These are phyloP conservation scores for Wickerhamomyces chambardii DNA, from an alignment of 805 yeast genomes.

Conservation along the genomic window DNA sequence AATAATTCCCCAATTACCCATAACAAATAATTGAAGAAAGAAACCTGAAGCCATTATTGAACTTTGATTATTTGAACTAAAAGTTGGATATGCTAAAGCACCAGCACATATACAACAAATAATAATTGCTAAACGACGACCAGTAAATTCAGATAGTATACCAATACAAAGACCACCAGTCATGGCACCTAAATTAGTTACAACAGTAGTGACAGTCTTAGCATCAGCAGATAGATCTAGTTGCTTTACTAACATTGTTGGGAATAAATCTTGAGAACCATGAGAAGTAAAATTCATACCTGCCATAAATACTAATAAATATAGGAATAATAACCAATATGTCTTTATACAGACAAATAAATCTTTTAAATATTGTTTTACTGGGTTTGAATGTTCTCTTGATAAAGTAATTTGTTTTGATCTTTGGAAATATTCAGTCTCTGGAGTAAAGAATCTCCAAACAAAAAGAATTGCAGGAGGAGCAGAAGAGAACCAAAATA, in stretches of 20 bases:
- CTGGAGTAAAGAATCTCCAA: constrained; percentile 53
- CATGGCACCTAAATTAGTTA: constrained; percentile 61
- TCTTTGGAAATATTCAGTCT: constrained; percentile 42
- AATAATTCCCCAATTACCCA: constrained; percentile 69
- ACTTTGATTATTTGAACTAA: constrained; percentile 24
- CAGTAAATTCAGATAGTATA: constrained; percentile 46
- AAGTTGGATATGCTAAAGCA: constrained; percentile 55
- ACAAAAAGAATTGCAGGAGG: constrained; percentile 48
- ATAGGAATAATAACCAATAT: constrained; percentile 55
- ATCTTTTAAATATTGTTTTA: constrained; percentile 14
- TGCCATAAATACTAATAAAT: constrained; percentile 52
- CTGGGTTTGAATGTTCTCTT: constrained; percentile 8
- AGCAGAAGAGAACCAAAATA: constrained; percentile 70
- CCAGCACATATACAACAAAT: constrained; percentile 44
- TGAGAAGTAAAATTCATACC: constrained; percentile 69
- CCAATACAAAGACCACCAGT: constrained; percentile 55
- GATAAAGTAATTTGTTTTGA: constrained; percentile 10
- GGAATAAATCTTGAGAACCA: constrained; percentile 68
- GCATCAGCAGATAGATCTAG: constrained; percentile 33
- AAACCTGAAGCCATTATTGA: constrained; percentile 52
- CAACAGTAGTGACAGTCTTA: constrained; percentile 50
- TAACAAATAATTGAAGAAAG: constrained; percentile 56
- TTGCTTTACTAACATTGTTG: constrained; percentile 51
- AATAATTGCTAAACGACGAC: constrained; percentile 51
- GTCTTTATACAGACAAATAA: constrained; percentile 28